phyloP scores from a whole-genome alignment of 108 stramenopile genomes.

The Mediolabrus comicus region DNA sequence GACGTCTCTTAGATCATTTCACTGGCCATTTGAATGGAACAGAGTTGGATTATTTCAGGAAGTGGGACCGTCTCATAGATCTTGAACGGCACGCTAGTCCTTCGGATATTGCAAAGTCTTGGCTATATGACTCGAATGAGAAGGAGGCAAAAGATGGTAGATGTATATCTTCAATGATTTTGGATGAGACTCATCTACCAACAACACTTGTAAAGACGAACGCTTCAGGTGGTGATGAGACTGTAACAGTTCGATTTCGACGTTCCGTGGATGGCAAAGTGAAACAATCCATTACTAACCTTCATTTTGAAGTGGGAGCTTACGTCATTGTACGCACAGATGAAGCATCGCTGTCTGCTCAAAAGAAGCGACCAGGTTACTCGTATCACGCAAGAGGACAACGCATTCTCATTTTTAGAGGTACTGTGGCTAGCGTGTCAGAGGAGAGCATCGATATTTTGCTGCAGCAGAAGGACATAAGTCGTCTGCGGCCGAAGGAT shows the following conservation, averaged over 20 bases:
- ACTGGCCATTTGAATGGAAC: conserved; percentile 63
- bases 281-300: conserved; percentile 24
- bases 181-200: conserved; percentile 38
- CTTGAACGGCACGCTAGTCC: conserved; percentile 64
- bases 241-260: conserved; percentile 37
- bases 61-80: conserved; percentile 89
- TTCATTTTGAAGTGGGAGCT: conserved; percentile 47
- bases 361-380: neutral
- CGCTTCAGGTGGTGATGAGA: conserved; percentile 4
- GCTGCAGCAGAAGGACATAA: conserved; percentile 47
- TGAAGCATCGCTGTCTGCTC: conserved; percentile 18
- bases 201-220: neutral
- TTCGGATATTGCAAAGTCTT: conserved; percentile 46
- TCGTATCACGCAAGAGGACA: conserved; percentile 5
- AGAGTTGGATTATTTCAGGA: conserved; percentile 77
- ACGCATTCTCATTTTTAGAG: conserved; percentile 67
- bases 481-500: conserved; percentile 8
- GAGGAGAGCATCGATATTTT: conserved; percentile 46
- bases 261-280: conserved; percentile 20
- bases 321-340: conserved; percentile 79
- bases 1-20: conserved; percentile 54
- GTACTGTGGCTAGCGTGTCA: conserved; percentile 43
- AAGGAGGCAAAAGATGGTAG: conserved; percentile 66
- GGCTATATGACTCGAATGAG: conserved; percentile 59
- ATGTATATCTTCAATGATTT: conserved; percentile 59